Conservation (phyloP, 2,329 filamentous ascomycete genomes). For the Fusarium sp. region DNA sequence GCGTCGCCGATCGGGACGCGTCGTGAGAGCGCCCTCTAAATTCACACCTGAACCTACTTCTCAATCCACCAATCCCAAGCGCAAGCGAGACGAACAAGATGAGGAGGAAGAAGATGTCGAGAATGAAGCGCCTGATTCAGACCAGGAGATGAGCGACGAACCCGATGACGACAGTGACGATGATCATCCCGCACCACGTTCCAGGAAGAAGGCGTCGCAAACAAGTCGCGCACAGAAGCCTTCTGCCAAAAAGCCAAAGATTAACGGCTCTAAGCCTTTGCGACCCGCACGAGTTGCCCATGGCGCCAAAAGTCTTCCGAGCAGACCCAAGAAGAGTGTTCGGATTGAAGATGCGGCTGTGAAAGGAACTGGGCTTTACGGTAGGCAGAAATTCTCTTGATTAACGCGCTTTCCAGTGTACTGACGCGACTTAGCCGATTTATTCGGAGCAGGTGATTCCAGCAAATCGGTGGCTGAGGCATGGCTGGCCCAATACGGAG, state of each 20-base stretch:
- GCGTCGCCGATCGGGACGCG: slow-evolving; percentile 77
- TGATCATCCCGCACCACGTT: slow-evolving; percentile 55
- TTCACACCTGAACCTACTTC: slow-evolving; percentile 64
- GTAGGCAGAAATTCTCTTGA: slow-evolving; percentile 52
- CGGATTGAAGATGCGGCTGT: slow-evolving; percentile 62
- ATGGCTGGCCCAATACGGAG: slow-evolving; percentile 71
- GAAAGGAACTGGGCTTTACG: slow-evolving; percentile 67
- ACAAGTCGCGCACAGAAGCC: slow-evolving; percentile 65
- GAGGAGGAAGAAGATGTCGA: slow-evolving; percentile 58
- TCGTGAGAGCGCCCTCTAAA: slow-evolving; percentile 70
- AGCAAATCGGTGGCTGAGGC: slow-evolving; percentile 69
- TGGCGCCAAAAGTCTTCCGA: slow-evolving; percentile 57
- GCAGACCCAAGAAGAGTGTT: slow-evolving; percentile 68
- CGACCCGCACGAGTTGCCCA: slow-evolving; percentile 54
- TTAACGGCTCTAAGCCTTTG: slow-evolving; percentile 64
- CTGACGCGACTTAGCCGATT: slow-evolving; percentile 63
- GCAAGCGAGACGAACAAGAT: slow-evolving; percentile 67
- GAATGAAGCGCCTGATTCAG: slow-evolving; percentile 62
- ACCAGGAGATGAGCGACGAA: slow-evolving; percentile 60
- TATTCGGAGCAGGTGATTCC: slow-evolving; percentile 71
- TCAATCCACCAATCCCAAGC: slow-evolving; percentile 63
- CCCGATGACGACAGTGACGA: slow-evolving; percentile 63
- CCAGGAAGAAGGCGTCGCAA: slow-evolving; percentile 59
- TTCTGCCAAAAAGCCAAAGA: slow-evolving; percentile 73
- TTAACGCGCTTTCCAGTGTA: slow-evolving; percentile 5